Percentiles rank a stretch among this genome's conserved stretches.
These are phyloP conservation scores for Streptanthus diversifolius DNA, from an alignment of 345 rosid species.

Conservation along the genomic window DNA sequence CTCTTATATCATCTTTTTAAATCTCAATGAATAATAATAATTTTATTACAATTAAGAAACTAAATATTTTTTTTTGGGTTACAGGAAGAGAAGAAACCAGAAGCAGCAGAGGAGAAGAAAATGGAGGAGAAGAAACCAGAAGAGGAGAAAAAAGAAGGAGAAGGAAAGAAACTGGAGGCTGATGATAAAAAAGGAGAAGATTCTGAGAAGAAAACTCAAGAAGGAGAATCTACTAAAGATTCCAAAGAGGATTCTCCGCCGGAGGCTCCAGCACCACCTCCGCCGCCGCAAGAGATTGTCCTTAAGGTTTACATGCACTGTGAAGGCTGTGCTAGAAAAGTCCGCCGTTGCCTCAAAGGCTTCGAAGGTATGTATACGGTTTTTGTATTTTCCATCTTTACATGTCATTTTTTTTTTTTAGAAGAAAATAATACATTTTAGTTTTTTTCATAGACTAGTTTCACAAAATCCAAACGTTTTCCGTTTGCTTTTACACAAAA, in stretches of 20 bases:
- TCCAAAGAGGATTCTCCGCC: conserved; percentile 32
- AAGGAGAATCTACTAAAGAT: conserved; percentile 41
- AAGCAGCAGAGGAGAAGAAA: conserved; percentile 34
- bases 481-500: neutral
- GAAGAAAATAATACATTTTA: neutral
- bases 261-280: conserved; percentile 47
- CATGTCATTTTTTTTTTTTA: neutral
- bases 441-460: neutral
- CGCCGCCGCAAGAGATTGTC: conserved; percentile 69
- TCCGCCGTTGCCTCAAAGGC: conserved; percentile 74
- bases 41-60: neutral
- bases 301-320: conserved; percentile 96
- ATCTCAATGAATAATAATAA: conserved; percentile 11
- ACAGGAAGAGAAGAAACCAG: conserved; percentile 37
- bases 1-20: conserved; percentile 23
- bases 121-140: conserved; percentile 70
- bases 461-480: neutral
- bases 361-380: conserved; percentile 53
- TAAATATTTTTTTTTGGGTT: neutral
- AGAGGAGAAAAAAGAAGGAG: conserved; percentile 41
- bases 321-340: conserved; percentile 97
- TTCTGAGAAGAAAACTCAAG: conserved; percentile 37
- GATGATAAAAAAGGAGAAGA: conserved; percentile 37
- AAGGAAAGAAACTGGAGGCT: conserved; percentile 41
- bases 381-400: neutral